Evolutionary conservation across 129 eudicot species (phyloP), one percentile per base, ranked within the genome.

Genomic region (Helichrysum umbraculigerum): DNA sequence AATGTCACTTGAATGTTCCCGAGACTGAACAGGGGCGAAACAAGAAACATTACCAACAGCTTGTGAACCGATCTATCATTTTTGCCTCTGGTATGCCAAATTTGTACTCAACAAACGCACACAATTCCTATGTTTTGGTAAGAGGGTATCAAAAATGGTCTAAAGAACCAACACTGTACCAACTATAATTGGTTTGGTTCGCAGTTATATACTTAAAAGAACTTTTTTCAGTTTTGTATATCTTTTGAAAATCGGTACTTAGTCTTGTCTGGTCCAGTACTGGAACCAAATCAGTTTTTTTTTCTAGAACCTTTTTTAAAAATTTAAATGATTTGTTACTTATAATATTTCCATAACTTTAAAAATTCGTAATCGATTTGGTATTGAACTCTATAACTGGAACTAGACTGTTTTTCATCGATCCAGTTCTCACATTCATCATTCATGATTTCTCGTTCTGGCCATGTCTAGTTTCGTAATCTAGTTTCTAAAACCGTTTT

Each of bases 11-110:
- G 47, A 78, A 85, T 76, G 80, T 92, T 73, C 97, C 97, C 37
- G 97, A 92, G 76, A 89, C 97, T 64, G 91, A 87, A 75, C 28
- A 78, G 58, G 97, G 96, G 16, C 86, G 92, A 70, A 88, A 75
- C 73, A 81, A 78, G 84, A 92, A 92, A 81, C 96, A 83, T 68
- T 81, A 78, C 78, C 88, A 77, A 30, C 91, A 79, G 81, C 78
- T 87, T 71, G 82, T 92, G 28, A 92, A 81, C 42, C 84, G 83
- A 52, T 83, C 96, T 57, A 81, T 92, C 80, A 70, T 86, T 85
- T 41, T 82, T 73, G 86, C 86, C 68, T 86, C 98, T 35, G 98
- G 96, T 92, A 87, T 22, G 44, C n/a, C 25, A 25, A 17, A 12
- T 52, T 5, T 57, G 70, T 76, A 76, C 57, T n/a, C 69, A 64